phyloP scores from a whole-genome alignment of 805 yeast genomes.

The Saturnispora sekii region DNA sequence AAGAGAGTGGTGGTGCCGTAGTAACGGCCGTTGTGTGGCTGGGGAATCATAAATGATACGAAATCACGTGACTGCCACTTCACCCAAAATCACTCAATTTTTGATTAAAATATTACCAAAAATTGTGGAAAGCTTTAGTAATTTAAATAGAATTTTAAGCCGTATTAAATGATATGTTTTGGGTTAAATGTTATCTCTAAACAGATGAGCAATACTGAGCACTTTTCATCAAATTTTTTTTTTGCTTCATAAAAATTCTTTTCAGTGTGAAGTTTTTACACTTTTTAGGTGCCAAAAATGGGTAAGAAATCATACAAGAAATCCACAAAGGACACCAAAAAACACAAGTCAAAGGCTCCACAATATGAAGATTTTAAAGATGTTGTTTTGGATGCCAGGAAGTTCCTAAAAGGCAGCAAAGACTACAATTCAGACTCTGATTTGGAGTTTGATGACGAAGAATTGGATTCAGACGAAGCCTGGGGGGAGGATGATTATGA shows the following conservation, averaged over 20 bases:
- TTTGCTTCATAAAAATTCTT: neutral
- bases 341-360: neutral
- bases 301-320: neutral
- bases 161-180: no score
- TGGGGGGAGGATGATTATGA: slow-evolving; percentile 69
- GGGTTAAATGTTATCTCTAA: no score
- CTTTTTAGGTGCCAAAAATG: neutral
- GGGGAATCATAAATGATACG: no score
- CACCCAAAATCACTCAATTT: no score
- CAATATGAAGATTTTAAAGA: slow-evolving; percentile 15
- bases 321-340: neutral
- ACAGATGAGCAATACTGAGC: no score
- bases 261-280: no score
- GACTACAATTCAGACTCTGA: slow-evolving; percentile 16
- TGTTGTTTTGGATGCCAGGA: slow-evolving; percentile 28
- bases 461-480: slow-evolving; percentile 67
- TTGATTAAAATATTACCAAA: no score
- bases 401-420: slow-evolving; percentile 14
- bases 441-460: slow-evolving; percentile 30
- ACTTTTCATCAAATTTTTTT: neutral
- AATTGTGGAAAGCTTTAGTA: no score
- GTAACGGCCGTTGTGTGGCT: no score
- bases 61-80: no score
- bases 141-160: no score
- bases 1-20: neutral